Percentiles rank a stretch among this genome's conserved stretches.
phyloP scores from a whole-genome alignment of 2,329 filamentous ascomycete genomes.

The Dryadomyces quercus-mongolicae region DNA sequence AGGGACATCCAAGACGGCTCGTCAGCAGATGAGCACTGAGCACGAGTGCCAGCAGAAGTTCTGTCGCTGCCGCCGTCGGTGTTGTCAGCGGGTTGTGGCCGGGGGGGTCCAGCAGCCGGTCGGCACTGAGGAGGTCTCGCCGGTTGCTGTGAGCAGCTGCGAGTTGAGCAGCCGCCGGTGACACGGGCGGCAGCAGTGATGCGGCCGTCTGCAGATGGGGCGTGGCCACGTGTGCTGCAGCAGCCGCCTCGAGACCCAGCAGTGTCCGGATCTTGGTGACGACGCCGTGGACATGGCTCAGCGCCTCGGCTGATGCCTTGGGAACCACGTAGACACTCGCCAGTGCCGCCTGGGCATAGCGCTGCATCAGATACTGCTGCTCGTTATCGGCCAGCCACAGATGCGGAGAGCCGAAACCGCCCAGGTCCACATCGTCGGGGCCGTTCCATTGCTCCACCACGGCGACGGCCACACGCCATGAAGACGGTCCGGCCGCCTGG shows the following conservation, averaged over 20 bases:
- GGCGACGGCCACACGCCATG: conserved; percentile 50
- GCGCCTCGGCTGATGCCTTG: conserved; percentile 42
- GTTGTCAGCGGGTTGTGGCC: conserved; percentile 53
- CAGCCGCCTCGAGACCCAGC: conserved; percentile 41
- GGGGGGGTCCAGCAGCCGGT: conserved; percentile 24
- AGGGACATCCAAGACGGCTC: conserved; percentile 29
- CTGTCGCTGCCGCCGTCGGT: conserved; percentile 41
- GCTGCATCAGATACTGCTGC: conserved; percentile 44
- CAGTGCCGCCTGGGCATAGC: conserved; percentile 56
- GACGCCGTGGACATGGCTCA: conserved; percentile 49
- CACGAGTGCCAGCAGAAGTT: conserved; percentile 50
- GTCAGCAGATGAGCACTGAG: conserved; percentile 44
- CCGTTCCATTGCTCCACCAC: conserved; percentile 64
- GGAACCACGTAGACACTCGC: conserved; percentile 57
- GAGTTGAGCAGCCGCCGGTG: conserved; percentile 21
- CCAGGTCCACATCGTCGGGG: conserved; percentile 56
- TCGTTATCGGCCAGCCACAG: conserved; percentile 48
- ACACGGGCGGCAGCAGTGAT: conserved; percentile 30
- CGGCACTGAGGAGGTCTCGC: conserved; percentile 7
- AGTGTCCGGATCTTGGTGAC: conserved; percentile 46
- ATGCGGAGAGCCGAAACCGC: conserved; percentile 34
- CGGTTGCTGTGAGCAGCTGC: conserved; percentile 10
- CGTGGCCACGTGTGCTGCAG: too few relatives aligned
- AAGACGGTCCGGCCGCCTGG: conserved; percentile 38
- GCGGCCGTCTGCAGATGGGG: conserved; percentile 33